Evolutionary conservation across 1,284 basidiomycete species (phyloP).

Genomic region (Cutaneotrichosporon dermatis): DNA sequence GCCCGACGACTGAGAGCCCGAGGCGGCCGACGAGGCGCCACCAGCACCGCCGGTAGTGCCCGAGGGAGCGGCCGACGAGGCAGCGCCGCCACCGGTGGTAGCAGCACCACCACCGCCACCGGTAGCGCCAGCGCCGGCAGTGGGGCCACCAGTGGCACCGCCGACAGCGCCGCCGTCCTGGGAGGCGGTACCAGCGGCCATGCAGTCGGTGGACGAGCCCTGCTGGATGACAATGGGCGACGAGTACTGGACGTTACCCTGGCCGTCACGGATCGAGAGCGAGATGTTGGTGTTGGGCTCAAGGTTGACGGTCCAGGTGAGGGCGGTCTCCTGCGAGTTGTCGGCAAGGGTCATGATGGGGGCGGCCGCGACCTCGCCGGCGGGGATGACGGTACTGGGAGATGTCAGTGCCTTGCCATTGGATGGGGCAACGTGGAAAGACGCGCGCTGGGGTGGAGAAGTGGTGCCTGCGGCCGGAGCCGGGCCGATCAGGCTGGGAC

Average conservation of each 20-base stretch:
- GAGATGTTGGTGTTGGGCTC: slow-evolving; percentile 49
- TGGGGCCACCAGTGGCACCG: slow-evolving; percentile 1
- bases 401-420: neutral
- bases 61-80: too few species aligned
- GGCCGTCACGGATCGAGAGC: slow-evolving; percentile 35
- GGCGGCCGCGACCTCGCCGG: slow-evolving; percentile 59
- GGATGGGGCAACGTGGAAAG: neutral
- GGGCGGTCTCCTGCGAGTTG: slow-evolving; percentile 42
- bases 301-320: slow-evolving; percentile 64
- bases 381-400: slow-evolving; percentile 57
- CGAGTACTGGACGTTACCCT: slow-evolving; percentile 58
- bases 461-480: too few species aligned
- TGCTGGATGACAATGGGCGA: slow-evolving; percentile 55
- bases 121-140: neutral
- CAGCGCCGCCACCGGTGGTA: too few species aligned
- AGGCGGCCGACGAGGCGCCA: too few species aligned
- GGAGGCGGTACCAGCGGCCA: slow-evolving; percentile 9
- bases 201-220: slow-evolving; percentile 46
- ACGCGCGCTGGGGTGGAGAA: too few species aligned
- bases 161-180: neutral
- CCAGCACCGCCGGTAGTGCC: too few species aligned
- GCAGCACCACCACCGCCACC: too few species aligned
- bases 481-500: too few species aligned
- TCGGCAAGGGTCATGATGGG: slow-evolving; percentile 53
- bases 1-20: too few species aligned